Conservation (phyloP, 495 filamentous ascomycete genomes). For the Halenospora varia region DNA sequence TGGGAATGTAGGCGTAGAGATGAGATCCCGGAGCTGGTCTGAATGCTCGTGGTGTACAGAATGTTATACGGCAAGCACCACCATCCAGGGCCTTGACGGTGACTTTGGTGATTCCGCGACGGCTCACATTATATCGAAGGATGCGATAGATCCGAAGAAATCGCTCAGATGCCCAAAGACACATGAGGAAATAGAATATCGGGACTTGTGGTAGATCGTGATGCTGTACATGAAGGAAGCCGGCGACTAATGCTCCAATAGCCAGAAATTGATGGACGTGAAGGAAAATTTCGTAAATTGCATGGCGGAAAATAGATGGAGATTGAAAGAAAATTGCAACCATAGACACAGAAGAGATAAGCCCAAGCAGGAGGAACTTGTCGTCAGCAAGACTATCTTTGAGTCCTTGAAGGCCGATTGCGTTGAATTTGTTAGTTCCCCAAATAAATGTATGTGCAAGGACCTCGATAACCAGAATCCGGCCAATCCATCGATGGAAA, state of each 20-base stretch:
- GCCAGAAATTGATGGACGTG: constrained; percentile 70
- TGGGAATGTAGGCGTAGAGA: constrained; percentile 74
- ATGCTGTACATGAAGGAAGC: constrained; percentile 67
- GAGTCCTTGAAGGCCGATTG: not conserved
- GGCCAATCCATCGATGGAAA: constrained; percentile 91
- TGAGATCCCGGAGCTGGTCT: constrained; percentile 77
- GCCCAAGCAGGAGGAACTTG: not conserved
- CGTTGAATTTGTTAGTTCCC: constrained; percentile 39
- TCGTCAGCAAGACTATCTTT: not conserved
- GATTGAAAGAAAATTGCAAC: constrained; percentile 59
- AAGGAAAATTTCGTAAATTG: constrained; percentile 94
- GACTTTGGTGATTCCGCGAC: constrained; percentile 59
- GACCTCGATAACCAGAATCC: constrained; percentile 70
- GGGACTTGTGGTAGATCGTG: constrained; percentile 56
- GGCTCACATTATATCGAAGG: constrained; percentile 60
- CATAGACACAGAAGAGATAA: constrained; percentile 31
- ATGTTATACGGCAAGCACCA: constrained; percentile 74
- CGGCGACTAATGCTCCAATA: constrained; percentile 52
- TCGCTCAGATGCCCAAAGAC: constrained; percentile 72
- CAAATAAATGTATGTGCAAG: constrained; percentile 37
- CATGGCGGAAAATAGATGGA: constrained; percentile 73
- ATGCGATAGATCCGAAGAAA: constrained; percentile 48
- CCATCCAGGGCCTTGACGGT: constrained; percentile 71
- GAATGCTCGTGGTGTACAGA: constrained; percentile 71
- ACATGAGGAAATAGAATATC: constrained; percentile 64